Evolutionary conservation across 2,329 filamentous ascomycete genomes (phyloP), one percentile per base, ranked within the genome.

Genomic region (Periglandula ipomoeae): DNA sequence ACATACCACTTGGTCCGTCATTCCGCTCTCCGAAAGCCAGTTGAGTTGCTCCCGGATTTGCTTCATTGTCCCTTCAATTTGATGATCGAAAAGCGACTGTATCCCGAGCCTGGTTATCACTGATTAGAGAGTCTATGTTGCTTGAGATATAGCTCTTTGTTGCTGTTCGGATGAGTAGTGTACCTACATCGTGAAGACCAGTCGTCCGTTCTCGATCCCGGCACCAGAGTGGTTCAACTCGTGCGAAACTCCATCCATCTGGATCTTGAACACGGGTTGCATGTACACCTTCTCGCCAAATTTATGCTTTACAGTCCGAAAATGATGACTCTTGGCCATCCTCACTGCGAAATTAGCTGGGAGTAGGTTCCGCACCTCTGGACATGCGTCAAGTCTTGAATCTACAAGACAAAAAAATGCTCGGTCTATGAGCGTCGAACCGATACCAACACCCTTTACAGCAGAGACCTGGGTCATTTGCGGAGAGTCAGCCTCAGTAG

Each of bases 391-490:
- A 4, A 74, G 53, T 11, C 70, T 61, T 39, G 60, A 57, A 7
- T 63, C 59, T 2, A 74, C 65, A 15, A 73, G 57, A 3, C 59
- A 59, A 8, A 67, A 53, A 50, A 73, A 74, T 0, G 66, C 62
- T 15, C 62, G 61, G 50, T 74, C 71, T 44, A 75, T 73, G n/a
- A 74, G 58, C 0, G 69, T 67, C 0, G 70, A 66, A 0, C 71
- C 71, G 22, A 74, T 70, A 0, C 70, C 70, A 5, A 72, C 62
- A n/a, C 71, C 71, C 15, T 65, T 65, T 8, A 75, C 71, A 6
- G 63, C 60, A 0, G 62, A 56, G 13, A 69, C 61, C 45, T 67
- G 62, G 5, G 63, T 58, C 49, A 69, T 56, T 17, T 62, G 59
- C 3, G 63, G 63, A 17, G 53, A 56, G 1, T 50, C 45, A 1